Evolutionary conservation across 306 rosid genomes (phyloP).

Genomic region (Ormosia semicastrata): DNA sequence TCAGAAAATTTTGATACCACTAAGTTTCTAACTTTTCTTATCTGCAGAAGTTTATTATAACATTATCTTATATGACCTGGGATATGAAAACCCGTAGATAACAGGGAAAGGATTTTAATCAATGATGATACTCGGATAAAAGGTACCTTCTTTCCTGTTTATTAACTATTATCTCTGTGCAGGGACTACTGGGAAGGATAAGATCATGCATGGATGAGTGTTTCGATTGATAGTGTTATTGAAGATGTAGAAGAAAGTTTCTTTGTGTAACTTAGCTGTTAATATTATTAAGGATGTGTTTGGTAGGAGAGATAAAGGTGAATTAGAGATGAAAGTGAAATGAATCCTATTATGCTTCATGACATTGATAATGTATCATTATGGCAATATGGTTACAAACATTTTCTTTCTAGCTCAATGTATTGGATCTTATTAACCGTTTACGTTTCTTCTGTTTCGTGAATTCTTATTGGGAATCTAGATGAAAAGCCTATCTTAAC

Average conservation of each 20-base stretch:
- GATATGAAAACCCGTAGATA: neutral
- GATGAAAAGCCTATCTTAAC: no score
- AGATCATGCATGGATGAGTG: neutral
- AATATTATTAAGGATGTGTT: neutral
- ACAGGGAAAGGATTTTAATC: neutral
- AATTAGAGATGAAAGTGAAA: neutral
- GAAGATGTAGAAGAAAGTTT: neutral
- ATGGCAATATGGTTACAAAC: neutral
- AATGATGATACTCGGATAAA: neutral
- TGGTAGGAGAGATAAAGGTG: neutral
- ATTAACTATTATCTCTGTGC: neutral
- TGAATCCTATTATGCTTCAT: neutral
- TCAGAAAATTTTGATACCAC: constrained; percentile 33
- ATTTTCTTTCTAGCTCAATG: no score
- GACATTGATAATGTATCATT: neutral
- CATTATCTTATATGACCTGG: neutral
- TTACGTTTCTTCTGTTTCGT: no score
- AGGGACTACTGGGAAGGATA: neutral
- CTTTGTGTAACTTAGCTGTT: neutral
- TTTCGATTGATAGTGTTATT: neutral
- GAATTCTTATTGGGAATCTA: no score
- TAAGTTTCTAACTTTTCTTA: constrained; percentile 23
- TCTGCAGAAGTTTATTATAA: neutral
- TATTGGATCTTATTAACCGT: no score
- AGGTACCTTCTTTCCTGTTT: neutral